phyloP scores from a whole-genome alignment of 768 basidiomycete genomes.

The Kondoa subrosea region DNA sequence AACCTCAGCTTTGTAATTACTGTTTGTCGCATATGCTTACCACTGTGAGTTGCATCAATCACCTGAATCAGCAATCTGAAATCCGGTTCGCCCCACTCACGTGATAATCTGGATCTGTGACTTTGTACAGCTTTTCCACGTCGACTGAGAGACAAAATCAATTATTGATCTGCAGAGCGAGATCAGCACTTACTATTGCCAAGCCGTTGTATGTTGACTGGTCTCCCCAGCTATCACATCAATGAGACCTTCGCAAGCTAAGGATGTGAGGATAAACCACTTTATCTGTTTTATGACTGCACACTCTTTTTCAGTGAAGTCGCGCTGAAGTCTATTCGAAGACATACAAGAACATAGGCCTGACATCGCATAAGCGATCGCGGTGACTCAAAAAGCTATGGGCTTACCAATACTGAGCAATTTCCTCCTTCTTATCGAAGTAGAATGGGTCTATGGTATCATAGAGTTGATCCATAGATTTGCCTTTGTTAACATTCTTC shows the following conservation, averaged over 20 bases:
- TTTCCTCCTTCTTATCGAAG: not conserved
- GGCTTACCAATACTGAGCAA: conserved; percentile 6
- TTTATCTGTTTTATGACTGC: conserved; percentile 6
- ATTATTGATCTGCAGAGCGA: too few species aligned
- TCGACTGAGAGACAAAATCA: too few species aligned
- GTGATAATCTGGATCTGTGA: not conserved
- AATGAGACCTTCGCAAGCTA: not conserved
- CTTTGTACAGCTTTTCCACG: not conserved
- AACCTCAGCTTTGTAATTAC: not conserved
- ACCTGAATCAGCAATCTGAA: not conserved
- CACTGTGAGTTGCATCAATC: not conserved
- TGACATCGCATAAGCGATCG: too few species aligned
- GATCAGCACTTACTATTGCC: too few species aligned
- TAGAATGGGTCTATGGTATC: not conserved
- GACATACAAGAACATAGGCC: conserved; percentile 4
- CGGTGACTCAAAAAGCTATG: too few species aligned
- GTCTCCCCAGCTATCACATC: not conserved
- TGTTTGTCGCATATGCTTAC: not conserved
- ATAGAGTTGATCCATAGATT: conserved; percentile 7
- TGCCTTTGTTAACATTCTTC: not conserved
- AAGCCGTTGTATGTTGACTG: conserved; percentile 4
- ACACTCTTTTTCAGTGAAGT: not conserved
- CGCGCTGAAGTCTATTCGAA: not conserved
- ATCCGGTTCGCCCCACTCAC: not conserved
- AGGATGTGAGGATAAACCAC: not conserved